These are phyloP conservation scores for Seiridium cupressi DNA, from an alignment of 2,329 filamentous ascomycete genomes.

Conservation along the genomic window DNA sequence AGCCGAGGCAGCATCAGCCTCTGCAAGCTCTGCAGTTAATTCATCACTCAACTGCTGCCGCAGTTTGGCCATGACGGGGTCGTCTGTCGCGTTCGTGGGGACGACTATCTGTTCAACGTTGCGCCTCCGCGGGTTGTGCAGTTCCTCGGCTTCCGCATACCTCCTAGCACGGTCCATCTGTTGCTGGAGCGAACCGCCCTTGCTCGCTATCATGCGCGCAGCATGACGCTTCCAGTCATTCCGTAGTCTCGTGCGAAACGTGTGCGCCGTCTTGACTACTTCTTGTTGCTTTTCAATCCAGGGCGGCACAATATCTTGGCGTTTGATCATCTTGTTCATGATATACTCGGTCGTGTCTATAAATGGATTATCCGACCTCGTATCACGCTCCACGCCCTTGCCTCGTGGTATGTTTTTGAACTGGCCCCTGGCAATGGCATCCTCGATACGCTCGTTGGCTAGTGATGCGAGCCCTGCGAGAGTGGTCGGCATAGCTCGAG, in stretches of 20 bases:
- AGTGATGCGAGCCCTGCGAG: constrained; percentile 77
- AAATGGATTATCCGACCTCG: constrained; percentile 81
- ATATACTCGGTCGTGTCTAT: constrained; percentile 97
- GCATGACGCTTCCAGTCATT: constrained; percentile 85
- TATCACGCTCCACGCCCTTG: constrained; percentile 75
- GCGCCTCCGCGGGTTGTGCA: constrained; percentile 56
- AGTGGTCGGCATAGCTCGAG: constrained; percentile 71
- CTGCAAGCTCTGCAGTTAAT: constrained; percentile 12
- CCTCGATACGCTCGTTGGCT: constrained; percentile 87
- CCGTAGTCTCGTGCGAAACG: constrained; percentile 73
- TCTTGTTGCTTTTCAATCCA: constrained; percentile 99
- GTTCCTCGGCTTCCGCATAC: constrained; percentile 73
- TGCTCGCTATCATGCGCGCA: constrained; percentile 72
- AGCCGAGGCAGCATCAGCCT: constrained; percentile 1
- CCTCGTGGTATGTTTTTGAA: constrained; percentile 83
- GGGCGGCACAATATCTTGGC: constrained; percentile 90
- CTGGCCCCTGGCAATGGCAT: constrained; percentile 87
- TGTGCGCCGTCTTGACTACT: constrained; percentile 63
- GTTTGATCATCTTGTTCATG: constrained; percentile 97
- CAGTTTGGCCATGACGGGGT: constrained; percentile 46
- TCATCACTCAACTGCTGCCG: constrained; percentile 29
- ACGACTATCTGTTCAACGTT: constrained; percentile 46
- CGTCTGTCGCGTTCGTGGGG: constrained; percentile 44
- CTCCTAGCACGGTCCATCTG: constrained; percentile 71
- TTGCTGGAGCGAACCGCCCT: constrained; percentile 70